Percentiles rank a stretch among this genome's conserved stretches.
These are phyloP conservation scores for Morella rubra DNA, from an alignment of 306 rosid genomes.

Conservation along the genomic window DNA sequence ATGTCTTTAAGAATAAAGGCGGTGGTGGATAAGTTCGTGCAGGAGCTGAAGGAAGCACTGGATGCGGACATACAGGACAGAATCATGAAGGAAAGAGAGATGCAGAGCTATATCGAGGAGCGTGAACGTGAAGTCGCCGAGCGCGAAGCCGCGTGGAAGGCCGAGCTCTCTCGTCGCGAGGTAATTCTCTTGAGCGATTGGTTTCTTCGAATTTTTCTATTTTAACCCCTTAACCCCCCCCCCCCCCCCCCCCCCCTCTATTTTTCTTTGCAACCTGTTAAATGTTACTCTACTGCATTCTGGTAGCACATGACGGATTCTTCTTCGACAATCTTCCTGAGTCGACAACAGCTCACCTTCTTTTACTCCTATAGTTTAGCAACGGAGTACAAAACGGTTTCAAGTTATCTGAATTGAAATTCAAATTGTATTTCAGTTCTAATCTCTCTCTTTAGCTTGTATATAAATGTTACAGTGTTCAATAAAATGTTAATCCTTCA, in stretches of 20 bases:
- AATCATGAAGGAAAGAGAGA: conserved; percentile 97
- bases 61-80: conserved; percentile 95
- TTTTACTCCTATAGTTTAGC: no score
- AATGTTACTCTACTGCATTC: no score
- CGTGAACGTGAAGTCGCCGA: conserved; percentile 99
- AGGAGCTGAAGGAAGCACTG: conserved; percentile 90
- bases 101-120: conserved; percentile 97
- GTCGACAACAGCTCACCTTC: no score
- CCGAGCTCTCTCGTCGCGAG: conserved; percentile 99
- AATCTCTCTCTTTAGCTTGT: no score
- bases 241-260: neutral
- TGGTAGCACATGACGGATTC: no score
- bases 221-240: neutral
- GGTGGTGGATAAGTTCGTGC: conserved; percentile 93
- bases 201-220: no score
- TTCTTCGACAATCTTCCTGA: no score
- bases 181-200: conserved; percentile 30
- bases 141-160: conserved; percentile 99
- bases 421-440: no score
- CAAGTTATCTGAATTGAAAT: no score
- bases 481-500: no score
- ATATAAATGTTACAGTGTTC: no score
- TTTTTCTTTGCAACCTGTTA: neutral
- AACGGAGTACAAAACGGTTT: no score
- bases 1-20: conserved; percentile 91